Base-by-base conservation (phyloP, 805 yeast genomes). In the Candida golubevii region DNA sequence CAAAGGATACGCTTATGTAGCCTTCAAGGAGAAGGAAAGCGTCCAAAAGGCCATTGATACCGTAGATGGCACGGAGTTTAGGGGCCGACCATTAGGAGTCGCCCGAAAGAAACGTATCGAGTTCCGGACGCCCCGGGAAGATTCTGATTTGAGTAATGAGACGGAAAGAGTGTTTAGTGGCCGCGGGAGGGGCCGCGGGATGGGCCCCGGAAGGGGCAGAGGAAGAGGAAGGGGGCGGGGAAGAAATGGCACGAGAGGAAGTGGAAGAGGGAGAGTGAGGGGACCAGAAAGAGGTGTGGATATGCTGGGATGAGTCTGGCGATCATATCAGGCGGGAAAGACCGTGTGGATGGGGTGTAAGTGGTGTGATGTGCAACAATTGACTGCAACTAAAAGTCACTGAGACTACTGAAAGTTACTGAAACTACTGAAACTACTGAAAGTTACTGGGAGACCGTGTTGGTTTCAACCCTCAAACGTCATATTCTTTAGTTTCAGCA, bases 1-100 rank as follows among this genome's bases (percentile, higher is more conserved):
- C 8, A 75, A 72, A 49, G 87, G 86, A 2, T 79, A 77, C 56
- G 88, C 86, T 1, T 83, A 80, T 51, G 67, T 83, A 29, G 82
- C 84, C 51, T 83, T 80, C 55, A 74, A 71, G 11, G 54, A 58
- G 7, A 47, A 50, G 5, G 73, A 65, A 6, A 62, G 74, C 12
- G 81, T 76, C 7, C 53, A 59, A 6, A 60, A 60, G 27, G 86
- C 88, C 1, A 59, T 82, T 37, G 57, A 54, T 9, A 63, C 56
- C 26, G 53, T 75, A 31, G 64, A 73, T 45, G 78, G 72, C 7
- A 47, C 68, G 7, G 61, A 56, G 30, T 66, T 82, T 44, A 66
- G 72, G 35, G 79, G 73, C 1, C 67, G 81, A 45, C 69, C 61
- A 23, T 65, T 82, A 30, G 65, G 65, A 35, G 79, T 80, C 2